Percentiles rank a stretch among this genome's conserved stretches.
Conservation (phyloP, 164 flowering plant species). For the Vitis cinerea region DNA sequence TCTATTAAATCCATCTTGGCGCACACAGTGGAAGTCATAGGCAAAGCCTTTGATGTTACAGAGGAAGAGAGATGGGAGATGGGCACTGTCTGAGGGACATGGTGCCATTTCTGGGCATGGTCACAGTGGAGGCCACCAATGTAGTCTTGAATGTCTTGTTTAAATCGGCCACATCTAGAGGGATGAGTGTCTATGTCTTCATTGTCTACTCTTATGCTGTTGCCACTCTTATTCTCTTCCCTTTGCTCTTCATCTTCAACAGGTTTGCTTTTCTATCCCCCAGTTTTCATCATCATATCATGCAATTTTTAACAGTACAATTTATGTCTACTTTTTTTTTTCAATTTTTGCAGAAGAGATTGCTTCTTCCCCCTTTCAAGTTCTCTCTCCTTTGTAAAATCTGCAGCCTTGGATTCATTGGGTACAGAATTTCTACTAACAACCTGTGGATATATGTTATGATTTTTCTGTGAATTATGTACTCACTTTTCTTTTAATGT, state of each 20-base stretch:
- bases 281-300: not conserved
- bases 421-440: conserved; percentile 19
- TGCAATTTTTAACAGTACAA: not conserved
- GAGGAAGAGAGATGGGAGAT: conserved; percentile 13
- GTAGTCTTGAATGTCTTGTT: conserved; percentile 15
- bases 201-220: conserved; percentile 12
- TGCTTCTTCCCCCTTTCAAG: conserved; percentile 25
- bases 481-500: not conserved
- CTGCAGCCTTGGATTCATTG: conserved; percentile 36
- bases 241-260: conserved; percentile 20
- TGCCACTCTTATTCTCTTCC: conserved; percentile 19
- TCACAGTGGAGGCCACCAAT: conserved; percentile 14
- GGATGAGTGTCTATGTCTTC: conserved; percentile 25
- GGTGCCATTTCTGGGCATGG: conserved; percentile 24
- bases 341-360: conserved; percentile 16
- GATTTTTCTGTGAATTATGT: not conserved
- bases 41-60: not conserved
- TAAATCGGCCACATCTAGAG: conserved; percentile 22
- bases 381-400: conserved; percentile 27
- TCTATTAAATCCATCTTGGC: no score
- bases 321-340: not conserved
- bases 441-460: not conserved
- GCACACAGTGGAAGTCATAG: no score
- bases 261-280: conserved; percentile 4
- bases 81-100: conserved; percentile 8